A percentile compares a stretch with the other conserved stretches of the same genome.
Conservation (phyloP, 2,329 filamentous ascomycete genomes). For the Penicillium olsonii region DNA sequence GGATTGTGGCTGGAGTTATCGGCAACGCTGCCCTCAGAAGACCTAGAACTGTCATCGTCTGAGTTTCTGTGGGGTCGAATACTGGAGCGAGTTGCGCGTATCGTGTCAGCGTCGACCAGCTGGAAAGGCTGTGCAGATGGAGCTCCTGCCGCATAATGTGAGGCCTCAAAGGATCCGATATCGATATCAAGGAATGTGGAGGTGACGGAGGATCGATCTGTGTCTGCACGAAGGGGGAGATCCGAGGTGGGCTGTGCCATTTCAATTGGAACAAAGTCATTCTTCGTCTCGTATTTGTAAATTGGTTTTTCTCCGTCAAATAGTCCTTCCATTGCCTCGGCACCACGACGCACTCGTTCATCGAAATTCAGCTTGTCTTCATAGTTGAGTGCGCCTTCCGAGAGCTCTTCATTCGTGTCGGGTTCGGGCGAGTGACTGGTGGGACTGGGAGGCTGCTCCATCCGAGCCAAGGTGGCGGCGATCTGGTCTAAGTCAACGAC, state of each 20-base stretch:
- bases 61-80: slow-evolving; percentile 46
- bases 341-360: slow-evolving; percentile 58
- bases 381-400: slow-evolving; percentile 39
- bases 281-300: slow-evolving; percentile 60
- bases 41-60: slow-evolving; percentile 35
- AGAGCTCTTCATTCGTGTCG: slow-evolving; percentile 30
- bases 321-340: slow-evolving; percentile 57
- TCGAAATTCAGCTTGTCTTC: slow-evolving; percentile 57
- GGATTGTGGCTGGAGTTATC: slow-evolving; percentile 23
- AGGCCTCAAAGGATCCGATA: slow-evolving; percentile 53
- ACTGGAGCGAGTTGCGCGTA: slow-evolving; percentile 57
- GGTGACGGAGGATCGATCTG: slow-evolving; percentile 49
- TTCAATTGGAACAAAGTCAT: slow-evolving; percentile 49
- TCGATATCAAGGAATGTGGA: slow-evolving; percentile 59
- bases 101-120: slow-evolving; percentile 55
- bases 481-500: slow-evolving; percentile 49
- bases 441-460: slow-evolving; percentile 45
- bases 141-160: slow-evolving; percentile 54
- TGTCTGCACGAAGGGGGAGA: slow-evolving; percentile 53
- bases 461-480: slow-evolving; percentile 47
- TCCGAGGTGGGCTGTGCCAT: slow-evolving; percentile 52
- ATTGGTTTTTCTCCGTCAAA: slow-evolving; percentile 58
- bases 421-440: slow-evolving; percentile 24
- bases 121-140: slow-evolving; percentile 54
- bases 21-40: slow-evolving; percentile 32